Conservation (phyloP, 2,329 filamentous ascomycete species). For the Sporothrix brasiliensis region DNA sequence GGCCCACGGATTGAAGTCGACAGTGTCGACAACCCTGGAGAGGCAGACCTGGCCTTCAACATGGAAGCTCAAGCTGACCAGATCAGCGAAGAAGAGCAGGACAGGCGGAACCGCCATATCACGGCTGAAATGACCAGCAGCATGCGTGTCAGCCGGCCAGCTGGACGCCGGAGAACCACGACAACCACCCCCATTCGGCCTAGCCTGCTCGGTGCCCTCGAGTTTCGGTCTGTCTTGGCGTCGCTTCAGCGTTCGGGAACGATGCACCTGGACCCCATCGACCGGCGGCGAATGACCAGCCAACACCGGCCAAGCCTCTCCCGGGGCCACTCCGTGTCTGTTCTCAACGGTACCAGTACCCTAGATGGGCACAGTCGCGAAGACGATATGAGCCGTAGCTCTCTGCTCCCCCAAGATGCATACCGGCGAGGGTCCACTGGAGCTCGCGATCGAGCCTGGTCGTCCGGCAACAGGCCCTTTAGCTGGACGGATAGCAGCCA, state of each 20-base stretch:
- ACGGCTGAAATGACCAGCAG: constrained; percentile 86
- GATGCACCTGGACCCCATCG: constrained; percentile 69
- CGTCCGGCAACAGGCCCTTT: constrained; percentile 49
- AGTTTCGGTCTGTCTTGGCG: constrained; percentile 89
- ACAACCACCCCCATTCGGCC: constrained; percentile 84
- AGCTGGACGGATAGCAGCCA: constrained; percentile 32
- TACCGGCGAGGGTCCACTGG: neutral
- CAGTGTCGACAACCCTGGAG: constrained; percentile 41
- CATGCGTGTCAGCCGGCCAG: constrained; percentile 81
- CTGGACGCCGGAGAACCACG: constrained; percentile 67
- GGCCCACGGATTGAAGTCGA: constrained; percentile 54
- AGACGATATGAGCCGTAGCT: constrained; percentile 35
- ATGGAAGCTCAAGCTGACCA: constrained; percentile 36
- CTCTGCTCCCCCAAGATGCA: constrained; percentile 30
- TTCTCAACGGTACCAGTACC: constrained; percentile 36
- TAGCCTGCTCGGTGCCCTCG: constrained; percentile 87
- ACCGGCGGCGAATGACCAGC: constrained; percentile 56
- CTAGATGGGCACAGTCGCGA: neutral
- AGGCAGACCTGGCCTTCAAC: constrained; percentile 39
- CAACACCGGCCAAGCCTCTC: constrained; percentile 3
- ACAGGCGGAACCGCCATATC: constrained; percentile 60
- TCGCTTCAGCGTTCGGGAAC: constrained; percentile 82
- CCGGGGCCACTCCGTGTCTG: constrained; percentile 40
- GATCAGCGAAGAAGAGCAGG: constrained; percentile 49
- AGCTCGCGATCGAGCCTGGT: constrained; percentile 50